Evolutionary conservation across 2,329 filamentous ascomycete genomes (phyloP).

Genomic region (Cyphellophora attinorum): DNA sequence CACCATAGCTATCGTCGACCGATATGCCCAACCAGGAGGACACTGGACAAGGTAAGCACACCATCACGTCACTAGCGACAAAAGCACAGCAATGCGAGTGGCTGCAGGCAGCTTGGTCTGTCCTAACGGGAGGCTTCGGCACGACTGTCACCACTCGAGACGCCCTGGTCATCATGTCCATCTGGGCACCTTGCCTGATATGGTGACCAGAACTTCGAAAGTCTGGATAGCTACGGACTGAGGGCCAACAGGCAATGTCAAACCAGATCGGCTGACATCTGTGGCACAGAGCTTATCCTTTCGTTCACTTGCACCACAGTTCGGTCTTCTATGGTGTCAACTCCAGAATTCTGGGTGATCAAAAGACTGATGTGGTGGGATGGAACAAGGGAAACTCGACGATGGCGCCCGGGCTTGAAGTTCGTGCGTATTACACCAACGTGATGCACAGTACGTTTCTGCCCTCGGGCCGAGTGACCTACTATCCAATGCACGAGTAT

Average conservation of each 20-base stretch:
- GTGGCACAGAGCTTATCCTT: slow-evolving; percentile 5
- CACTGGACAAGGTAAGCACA: too few species aligned
- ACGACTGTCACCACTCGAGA: too few species aligned
- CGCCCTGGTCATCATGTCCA: too few species aligned
- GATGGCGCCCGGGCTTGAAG: slow-evolving; percentile 2
- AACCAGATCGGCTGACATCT: too few species aligned
- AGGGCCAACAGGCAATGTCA: too few species aligned
- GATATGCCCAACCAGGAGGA: slow-evolving; percentile 5
- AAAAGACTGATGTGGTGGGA: slow-evolving; percentile 3
- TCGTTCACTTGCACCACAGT: slow-evolving; percentile 5
- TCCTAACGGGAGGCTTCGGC: too few species aligned
- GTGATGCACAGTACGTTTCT: slow-evolving; percentile 6
- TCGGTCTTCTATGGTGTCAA: slow-evolving; percentile 4
- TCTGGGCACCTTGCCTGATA: too few species aligned
- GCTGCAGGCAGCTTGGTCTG: too few species aligned
- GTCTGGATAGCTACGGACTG: too few species aligned
- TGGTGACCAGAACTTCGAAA: too few species aligned
- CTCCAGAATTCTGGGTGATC: slow-evolving; percentile 4
- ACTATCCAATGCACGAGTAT: slow-evolving; percentile 5
- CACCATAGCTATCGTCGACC: slow-evolving; percentile 5
- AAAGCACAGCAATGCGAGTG: too few species aligned
- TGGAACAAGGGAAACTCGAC: slow-evolving; percentile 5
- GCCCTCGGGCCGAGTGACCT: slow-evolving; percentile 2
- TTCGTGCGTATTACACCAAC: slow-evolving; percentile 4
- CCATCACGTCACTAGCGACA: too few species aligned